A percentile compares a stretch with the other conserved stretches of the same genome.
phyloP scores from a whole-genome alignment of 768 basidiomycete genomes.

The Trametes elegans region DNA sequence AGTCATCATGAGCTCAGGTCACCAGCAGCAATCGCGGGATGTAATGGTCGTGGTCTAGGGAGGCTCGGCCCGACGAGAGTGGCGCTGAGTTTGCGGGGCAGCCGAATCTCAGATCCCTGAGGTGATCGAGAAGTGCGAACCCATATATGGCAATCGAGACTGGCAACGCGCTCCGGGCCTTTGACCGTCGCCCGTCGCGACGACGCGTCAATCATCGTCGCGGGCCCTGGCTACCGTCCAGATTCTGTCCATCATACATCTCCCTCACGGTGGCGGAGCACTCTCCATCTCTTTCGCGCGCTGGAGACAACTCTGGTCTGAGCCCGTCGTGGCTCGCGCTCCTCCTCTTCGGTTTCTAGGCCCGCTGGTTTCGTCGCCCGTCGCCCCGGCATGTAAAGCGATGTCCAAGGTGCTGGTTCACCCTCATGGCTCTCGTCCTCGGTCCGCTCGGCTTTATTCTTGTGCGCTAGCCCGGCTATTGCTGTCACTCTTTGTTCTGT shows the following conservation, averaged over 20 bases:
- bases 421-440: conserved; percentile 11
- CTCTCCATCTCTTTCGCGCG: conserved; percentile 5
- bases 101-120: not conserved
- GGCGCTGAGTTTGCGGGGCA: no score
- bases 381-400: conserved; percentile 12
- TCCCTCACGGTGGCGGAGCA: not conserved
- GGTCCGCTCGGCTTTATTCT: not conserved
- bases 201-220: not conserved
- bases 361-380: conserved; percentile 16
- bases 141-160: not conserved
- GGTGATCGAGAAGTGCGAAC: conserved; percentile 1
- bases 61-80: not conserved
- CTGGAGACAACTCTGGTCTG: conserved; percentile 2
- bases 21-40: no score
- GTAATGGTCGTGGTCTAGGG: conserved; percentile 4
- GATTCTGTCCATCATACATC: not conserved
- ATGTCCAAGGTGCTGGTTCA: conserved; percentile 20
- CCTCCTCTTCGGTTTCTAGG: not conserved
- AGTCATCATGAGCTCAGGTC: no score
- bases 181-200: not conserved
- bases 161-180: not conserved
- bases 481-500: conserved; percentile 9
- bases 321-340: conserved; percentile 1
- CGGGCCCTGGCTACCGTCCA: not conserved
- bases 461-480: conserved; percentile 1